Evolutionary conservation across 371 early-diverging fungal genomes (phyloP).

Genomic region (Mucor indicus): DNA sequence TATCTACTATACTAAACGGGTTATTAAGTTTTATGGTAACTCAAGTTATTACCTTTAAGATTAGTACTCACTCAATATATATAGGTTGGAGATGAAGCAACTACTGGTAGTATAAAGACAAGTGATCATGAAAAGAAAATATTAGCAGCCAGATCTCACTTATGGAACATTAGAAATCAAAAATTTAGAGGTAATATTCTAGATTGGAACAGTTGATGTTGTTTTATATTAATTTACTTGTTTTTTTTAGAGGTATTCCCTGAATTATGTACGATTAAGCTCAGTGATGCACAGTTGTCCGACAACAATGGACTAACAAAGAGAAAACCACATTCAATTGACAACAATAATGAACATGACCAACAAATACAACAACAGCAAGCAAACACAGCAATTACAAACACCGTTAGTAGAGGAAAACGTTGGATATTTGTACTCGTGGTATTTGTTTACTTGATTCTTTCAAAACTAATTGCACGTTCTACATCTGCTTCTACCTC

Average conservation of each 20-base stretch:
- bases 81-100: conserved; percentile 66
- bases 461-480: conserved; percentile 41
- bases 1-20: conserved; percentile 92
- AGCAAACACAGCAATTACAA: conserved; percentile 9
- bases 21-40: conserved; percentile 92
- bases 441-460: conserved; percentile 50
- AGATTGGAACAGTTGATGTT: not conserved
- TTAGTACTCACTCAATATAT: conserved; percentile 41
- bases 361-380: conserved; percentile 6
- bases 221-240: not conserved
- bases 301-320: not conserved
- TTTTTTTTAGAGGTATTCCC: conserved; percentile 62
- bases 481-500: conserved; percentile 20
- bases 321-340: not conserved
- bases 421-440: conserved; percentile 56
- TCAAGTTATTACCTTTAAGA: not conserved
- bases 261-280: conserved; percentile 61
- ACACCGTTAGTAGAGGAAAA: conserved; percentile 47
- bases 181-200: conserved; percentile 69
- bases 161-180: conserved; percentile 68
- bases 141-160: conserved; percentile 77
- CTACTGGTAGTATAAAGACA: conserved; percentile 89
- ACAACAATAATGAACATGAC: not conserved
- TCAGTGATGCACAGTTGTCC: conserved; percentile 13
- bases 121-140: conserved; percentile 72